Evolutionary conservation across 768 basidiomycete species (phyloP), one percentile per base, ranked within the genome.

Genomic region (Exidia glandulosa): DNA sequence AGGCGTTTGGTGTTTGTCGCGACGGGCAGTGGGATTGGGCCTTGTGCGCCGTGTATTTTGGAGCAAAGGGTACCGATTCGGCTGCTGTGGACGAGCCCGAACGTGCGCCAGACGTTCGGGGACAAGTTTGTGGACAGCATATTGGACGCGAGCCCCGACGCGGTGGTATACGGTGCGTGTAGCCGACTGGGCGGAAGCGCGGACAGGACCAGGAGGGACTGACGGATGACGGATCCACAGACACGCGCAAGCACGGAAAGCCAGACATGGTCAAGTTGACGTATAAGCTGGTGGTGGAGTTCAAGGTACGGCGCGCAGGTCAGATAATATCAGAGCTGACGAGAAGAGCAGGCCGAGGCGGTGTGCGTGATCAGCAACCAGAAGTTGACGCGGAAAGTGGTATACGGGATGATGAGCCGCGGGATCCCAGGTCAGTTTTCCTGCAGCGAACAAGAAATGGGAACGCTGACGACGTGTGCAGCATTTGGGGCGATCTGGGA

Each of bases 401-500:
- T 83, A 30, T 83, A 82, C 65, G 81, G 81, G 19, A 79, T 81
- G 77, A 79, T 45, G 23, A 56, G 52, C 41, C 41, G 41, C 10
- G 41, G 41, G 23, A 45, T 45, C 41, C 41, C 33, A 56, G 52
- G 54, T 60, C 23, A 2, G 52, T 12, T 13, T 29, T 58, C 2
- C 25, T 19, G 14, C 13, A n/a, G 25, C 13, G 23, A 29, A 3
- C 33, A 29, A 7, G 34, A 29, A 9, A 27, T 47, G 10, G 32
- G 29, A 36, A 29, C 34, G n/a, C 52, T 76, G 73, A 80, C 78
- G 64, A 67, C 81, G 60, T 81, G 81, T 2, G 81, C 83, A n/a
- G 81, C 81, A 2, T 84, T 81, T 62, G 81, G 81, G 30, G 80
- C 81, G 6, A 82, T 82, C 62, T 84, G 80, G 79, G 81, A 84